Conservation (phyloP, 225 moss, liverwort and hornwort species). For the Marchantia paleacea region DNA sequence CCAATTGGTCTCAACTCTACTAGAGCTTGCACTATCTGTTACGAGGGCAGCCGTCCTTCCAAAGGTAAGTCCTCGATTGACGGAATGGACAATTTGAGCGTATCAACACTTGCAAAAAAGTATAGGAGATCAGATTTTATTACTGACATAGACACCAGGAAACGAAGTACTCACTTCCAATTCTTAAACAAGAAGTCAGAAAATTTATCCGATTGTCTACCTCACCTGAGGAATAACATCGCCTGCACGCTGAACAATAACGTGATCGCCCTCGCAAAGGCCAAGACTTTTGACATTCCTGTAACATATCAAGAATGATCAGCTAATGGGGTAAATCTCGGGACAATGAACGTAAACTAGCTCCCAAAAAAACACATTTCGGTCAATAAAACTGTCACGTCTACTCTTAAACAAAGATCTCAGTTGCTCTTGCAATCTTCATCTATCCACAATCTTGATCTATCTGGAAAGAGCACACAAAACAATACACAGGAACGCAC, state of each 20-base stretch:
- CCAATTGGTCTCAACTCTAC: conserved; percentile 53
- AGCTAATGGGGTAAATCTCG: no score
- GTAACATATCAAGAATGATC: not conserved
- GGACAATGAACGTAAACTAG: no score
- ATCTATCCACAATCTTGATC: no score
- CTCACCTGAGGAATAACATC: conserved; percentile 90
- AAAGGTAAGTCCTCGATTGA: not conserved
- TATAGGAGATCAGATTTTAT: no score
- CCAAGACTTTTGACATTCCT: conserved; percentile 76
- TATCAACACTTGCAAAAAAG: not conserved
- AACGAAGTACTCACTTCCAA: not conserved
- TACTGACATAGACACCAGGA: not conserved
- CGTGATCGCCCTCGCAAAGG: conserved; percentile 82
- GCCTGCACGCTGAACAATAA: conserved; percentile 81
- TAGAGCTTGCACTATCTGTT: conserved; percentile 71
- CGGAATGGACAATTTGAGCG: not conserved
- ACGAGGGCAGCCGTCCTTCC: not conserved
- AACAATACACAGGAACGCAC: no score
- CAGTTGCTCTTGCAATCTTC: no score
- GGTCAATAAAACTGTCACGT: no score
- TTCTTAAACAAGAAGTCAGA: not conserved
- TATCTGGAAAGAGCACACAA: no score
- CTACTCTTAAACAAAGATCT: no score
- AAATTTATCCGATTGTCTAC: not conserved
- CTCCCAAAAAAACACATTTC: no score